Conservation (phyloP, 225 moss, liverwort and hornwort genomes). For the Bryum argenteum region DNA sequence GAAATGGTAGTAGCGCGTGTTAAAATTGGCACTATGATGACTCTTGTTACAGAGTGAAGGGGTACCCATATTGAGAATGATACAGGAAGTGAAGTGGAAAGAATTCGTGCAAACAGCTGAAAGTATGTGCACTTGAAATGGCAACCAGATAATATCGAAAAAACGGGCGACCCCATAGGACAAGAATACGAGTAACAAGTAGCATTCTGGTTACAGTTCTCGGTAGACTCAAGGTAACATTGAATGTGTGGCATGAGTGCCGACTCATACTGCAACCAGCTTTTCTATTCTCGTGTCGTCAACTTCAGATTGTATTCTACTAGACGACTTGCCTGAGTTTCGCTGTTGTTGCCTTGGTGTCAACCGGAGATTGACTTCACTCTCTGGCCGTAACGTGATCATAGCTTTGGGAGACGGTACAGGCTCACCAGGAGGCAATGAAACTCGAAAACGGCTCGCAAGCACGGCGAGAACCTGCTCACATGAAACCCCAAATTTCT, state of each 20-base stretch:
- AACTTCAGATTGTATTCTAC: neutral
- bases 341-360: conserved; percentile 31
- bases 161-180: no score
- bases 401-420: conserved; percentile 60
- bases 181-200: neutral
- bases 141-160: neutral
- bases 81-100: neutral
- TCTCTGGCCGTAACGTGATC: conserved; percentile 74
- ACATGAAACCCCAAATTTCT: neutral
- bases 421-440: conserved; percentile 38
- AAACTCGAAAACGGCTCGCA: conserved; percentile 43
- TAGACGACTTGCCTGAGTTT: neutral
- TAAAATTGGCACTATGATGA: no score
- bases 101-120: neutral
- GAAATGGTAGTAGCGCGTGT: no score
- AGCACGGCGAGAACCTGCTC: conserved; percentile 49
- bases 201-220: neutral
- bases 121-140: neutral
- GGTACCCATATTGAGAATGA: no score
- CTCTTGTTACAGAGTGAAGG: no score
- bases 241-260: neutral
- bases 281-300: neutral
- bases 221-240: no score
- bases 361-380: conserved; percentile 46
- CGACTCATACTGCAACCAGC: neutral